Evolutionary conservation across 2,329 filamentous ascomycete species (phyloP).

Genomic region (Colletotrichum sp.): DNA sequence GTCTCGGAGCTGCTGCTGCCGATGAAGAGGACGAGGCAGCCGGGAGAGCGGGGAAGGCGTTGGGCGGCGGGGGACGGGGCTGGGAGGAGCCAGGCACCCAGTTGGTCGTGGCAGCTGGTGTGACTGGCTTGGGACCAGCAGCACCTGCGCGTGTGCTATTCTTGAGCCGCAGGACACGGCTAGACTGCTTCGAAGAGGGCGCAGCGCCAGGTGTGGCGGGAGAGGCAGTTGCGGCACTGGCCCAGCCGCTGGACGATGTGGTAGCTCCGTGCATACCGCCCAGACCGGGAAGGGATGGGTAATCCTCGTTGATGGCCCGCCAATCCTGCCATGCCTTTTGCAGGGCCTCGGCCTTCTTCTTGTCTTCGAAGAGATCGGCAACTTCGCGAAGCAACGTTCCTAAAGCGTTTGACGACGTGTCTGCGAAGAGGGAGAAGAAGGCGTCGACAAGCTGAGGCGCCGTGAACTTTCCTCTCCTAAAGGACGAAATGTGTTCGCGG

Average conservation of each 20-base stretch:
- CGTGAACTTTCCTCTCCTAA: constrained; percentile 70
- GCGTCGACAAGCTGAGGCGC: constrained; percentile 82
- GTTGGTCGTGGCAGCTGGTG: constrained; percentile 29
- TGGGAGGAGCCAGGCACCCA: constrained; percentile 15
- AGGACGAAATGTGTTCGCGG: constrained; percentile 79
- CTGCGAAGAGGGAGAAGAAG: constrained; percentile 83
- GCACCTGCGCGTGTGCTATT: constrained; percentile 57
- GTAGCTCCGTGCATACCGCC: constrained; percentile 70
- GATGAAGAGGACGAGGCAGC: constrained; percentile 24
- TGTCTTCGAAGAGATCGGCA: constrained; percentile 89
- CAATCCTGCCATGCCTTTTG: constrained; percentile 92
- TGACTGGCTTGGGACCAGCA: constrained; percentile 23
- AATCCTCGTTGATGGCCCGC: constrained; percentile 95
- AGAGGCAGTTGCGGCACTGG: constrained; percentile 62
- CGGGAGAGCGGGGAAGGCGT: constrained; percentile 52
- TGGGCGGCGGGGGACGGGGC: constrained; percentile 29
- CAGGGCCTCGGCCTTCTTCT: constrained; percentile 73
- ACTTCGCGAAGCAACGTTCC: constrained; percentile 91
- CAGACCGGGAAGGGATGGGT: constrained; percentile 83
- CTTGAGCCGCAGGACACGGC: constrained; percentile 62
- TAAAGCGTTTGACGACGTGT: constrained; percentile 79
- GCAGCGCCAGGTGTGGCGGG: constrained; percentile 47
- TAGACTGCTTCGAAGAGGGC: constrained; percentile 54
- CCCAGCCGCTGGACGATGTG: constrained; percentile 64
- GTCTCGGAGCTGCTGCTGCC: constrained; percentile 27